Percentiles rank a stretch among this genome's conserved stretches.
Conservation (phyloP, 495 filamentous ascomycete species). For the Friedmanniomyces endolithicus region DNA sequence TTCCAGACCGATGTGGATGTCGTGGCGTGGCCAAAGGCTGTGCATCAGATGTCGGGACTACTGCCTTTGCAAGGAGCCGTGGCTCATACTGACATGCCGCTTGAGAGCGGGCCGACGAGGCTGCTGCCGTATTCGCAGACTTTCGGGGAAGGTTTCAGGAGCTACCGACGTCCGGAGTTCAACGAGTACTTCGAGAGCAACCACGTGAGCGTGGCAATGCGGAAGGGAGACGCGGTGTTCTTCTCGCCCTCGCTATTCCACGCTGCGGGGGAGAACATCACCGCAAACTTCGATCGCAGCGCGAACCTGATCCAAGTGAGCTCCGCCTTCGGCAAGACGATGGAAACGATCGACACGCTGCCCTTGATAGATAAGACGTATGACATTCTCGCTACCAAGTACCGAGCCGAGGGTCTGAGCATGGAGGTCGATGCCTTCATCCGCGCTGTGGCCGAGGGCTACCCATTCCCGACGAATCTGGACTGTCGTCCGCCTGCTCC, state of each 20-base stretch:
- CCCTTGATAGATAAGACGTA: conserved; percentile 35
- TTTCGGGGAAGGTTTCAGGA: conserved; percentile 40
- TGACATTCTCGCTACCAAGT: conserved; percentile 29
- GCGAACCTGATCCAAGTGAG: conserved; percentile 46
- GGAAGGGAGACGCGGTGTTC: conserved; percentile 41
- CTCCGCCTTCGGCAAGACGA: conserved; percentile 45
- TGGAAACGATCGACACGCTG: conserved; percentile 41
- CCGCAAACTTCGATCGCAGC: conserved; percentile 33
- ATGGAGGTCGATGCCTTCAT: conserved; percentile 33
- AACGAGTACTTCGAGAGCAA: conserved; percentile 35
- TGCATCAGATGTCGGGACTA: conserved; percentile 37
- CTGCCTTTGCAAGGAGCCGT: conserved; percentile 47
- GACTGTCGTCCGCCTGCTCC: conserved; percentile 39
- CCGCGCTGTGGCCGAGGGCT: conserved; percentile 39
- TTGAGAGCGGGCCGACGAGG: conserved; percentile 39
- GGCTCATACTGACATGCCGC: conserved; percentile 45
- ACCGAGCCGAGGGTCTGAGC: conserved; percentile 25
- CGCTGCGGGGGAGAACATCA: conserved; percentile 42
- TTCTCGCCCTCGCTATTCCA: conserved; percentile 48
- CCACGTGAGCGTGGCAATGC: conserved; percentile 37
- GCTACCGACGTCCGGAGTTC: conserved; percentile 39
- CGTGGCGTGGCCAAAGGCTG: conserved; percentile 32
- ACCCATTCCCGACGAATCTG: conserved; percentile 46
- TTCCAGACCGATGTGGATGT: conserved; percentile 35
- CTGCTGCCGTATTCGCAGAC: conserved; percentile 44